Evolutionary conservation across 768 basidiomycete species (phyloP), one percentile per base, ranked within the genome.

Genomic region (Tylopilus rubrobrunneus): DNA sequence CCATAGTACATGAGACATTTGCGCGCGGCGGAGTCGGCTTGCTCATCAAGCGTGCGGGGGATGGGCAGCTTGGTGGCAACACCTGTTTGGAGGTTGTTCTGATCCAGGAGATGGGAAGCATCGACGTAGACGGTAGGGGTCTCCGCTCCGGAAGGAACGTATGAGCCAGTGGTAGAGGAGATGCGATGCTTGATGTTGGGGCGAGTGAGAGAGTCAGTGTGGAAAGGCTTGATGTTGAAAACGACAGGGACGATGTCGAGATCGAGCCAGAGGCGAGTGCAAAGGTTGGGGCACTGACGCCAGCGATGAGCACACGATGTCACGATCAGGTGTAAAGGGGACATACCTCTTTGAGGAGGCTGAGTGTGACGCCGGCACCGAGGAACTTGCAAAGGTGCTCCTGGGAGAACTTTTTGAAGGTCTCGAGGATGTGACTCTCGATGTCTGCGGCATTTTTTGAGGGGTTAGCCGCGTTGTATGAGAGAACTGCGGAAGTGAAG

Each of bases 311-410:
- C 46, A 51, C 58, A 49, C 49, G 47, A 58, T 49, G 25, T 5
- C 8, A 34, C 50, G 43, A 56, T 52, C 46, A 36, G 53, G 52
- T 45, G 42, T 10, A 55, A 48, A 39, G 51, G 37, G 48, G 60
- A 66, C 15, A 39, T 49, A 86, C 87, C 76, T 89, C 87, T 62
- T 78, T 80, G 61, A 91, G 76, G 55, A 93, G 76, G 25, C 73
- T 66, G 49, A 89, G 70, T 39, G 90, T 88, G 52, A 93, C 79
- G 61, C 90, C 90, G 5, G 86, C 86, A 60, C 89, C 89, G 56
- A 92, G 77, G 76, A 92, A 90, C 75, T 92, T 91, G 80, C 89
- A 87, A 23, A 91, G 70, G 67, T 92, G 90, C 59, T 87, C 85
- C 27, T 76, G 73, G 44, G 83, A 82, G 75, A 92, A 91, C 62